A percentile compares a stretch with the other conserved stretches of the same genome.
phyloP scores from a whole-genome alignment of 805 yeast genomes.

The Kuraishia piskuri region DNA sequence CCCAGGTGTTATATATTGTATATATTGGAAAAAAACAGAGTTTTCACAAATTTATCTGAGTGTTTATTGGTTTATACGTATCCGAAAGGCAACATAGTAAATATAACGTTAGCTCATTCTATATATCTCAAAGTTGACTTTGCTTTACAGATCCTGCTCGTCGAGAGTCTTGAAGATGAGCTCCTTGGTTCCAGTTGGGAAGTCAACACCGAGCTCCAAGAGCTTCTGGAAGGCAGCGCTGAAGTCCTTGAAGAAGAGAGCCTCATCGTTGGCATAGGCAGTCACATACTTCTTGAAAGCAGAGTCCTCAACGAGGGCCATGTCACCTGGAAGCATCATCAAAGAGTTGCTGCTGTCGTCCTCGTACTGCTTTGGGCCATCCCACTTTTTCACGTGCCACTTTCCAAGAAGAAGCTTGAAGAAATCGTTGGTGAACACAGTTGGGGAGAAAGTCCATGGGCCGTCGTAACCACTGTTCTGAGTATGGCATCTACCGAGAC shows the following conservation, averaged over 20 bases:
- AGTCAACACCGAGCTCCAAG: conserved; percentile 68
- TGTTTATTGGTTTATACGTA: too few relatives aligned
- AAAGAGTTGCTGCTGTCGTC: conserved; percentile 45
- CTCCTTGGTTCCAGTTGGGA: conserved; percentile 39
- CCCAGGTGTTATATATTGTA: not conserved
- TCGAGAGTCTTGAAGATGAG: conserved; percentile 57
- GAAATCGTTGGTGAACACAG: conserved; percentile 67
- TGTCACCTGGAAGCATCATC: conserved; percentile 57
- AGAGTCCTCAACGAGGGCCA: conserved; percentile 39
- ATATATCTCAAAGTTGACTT: not conserved
- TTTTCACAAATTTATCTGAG: not conserved
- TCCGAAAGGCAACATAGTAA: too few relatives aligned
- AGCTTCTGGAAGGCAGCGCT: conserved; percentile 35
- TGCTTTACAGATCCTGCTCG: conserved; percentile 39
- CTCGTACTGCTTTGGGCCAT: conserved; percentile 54
- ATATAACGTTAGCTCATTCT: too few relatives aligned
- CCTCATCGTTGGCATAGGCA: conserved; percentile 40
- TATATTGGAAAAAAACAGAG: not conserved
- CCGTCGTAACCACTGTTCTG: conserved; percentile 75
- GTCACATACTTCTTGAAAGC: conserved; percentile 36
- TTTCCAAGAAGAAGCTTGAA: conserved; percentile 47
- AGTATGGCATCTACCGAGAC: conserved; percentile 38
- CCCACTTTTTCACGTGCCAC: conserved; percentile 55
- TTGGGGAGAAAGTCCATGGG: conserved; percentile 83
- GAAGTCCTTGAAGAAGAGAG: conserved; percentile 40